phyloP scores from a whole-genome alignment of 1,139 yeast genomes.

The Kodamaea sp. region DNA sequence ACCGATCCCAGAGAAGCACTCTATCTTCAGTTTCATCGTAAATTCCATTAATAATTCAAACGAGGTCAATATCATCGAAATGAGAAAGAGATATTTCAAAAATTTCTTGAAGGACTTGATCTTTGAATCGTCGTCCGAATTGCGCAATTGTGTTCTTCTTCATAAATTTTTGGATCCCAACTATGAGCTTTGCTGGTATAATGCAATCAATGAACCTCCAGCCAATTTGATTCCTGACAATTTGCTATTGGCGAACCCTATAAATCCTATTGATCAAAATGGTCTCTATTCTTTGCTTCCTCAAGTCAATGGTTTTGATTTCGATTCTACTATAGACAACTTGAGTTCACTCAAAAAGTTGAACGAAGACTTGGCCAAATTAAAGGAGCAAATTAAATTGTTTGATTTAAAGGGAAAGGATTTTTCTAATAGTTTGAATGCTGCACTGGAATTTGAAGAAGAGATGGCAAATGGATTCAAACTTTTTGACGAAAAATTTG shows the following conservation, averaged over 20 bases:
- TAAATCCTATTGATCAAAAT: constrained; percentile 48
- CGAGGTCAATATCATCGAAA: constrained; percentile 42
- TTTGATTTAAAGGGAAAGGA: constrained; percentile 30
- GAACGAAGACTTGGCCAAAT: constrained; percentile 38
- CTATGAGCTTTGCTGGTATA: constrained; percentile 49
- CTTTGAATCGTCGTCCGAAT: constrained; percentile 26
- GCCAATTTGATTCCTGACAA: constrained; percentile 42
- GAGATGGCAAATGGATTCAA: constrained; percentile 5
- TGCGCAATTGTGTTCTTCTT: constrained; percentile 33
- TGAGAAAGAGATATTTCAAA: constrained; percentile 42
- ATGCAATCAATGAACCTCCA: constrained; percentile 51
- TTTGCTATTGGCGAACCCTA: constrained; percentile 44
- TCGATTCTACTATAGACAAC: constrained; percentile 33
- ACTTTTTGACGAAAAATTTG: constrained; percentile 5
- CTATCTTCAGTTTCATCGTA: constrained; percentile 43
- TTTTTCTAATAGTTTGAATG: constrained; percentile 11
- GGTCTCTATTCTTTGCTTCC: constrained; percentile 48
- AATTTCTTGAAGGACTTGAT: constrained; percentile 40
- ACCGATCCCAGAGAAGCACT: constrained; percentile 61
- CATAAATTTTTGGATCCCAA: constrained; percentile 51
- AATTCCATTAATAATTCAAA: constrained; percentile 41
- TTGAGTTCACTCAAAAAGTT: constrained; percentile 34
- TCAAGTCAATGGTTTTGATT: constrained; percentile 38
- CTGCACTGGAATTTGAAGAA: constrained; percentile 7
- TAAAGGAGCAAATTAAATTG: constrained; percentile 37